A percentile compares a stretch with the other conserved stretches of the same genome.
phyloP scores from a whole-genome alignment of 768 basidiomycete genomes.

The Lactarius hengduanensis region DNA sequence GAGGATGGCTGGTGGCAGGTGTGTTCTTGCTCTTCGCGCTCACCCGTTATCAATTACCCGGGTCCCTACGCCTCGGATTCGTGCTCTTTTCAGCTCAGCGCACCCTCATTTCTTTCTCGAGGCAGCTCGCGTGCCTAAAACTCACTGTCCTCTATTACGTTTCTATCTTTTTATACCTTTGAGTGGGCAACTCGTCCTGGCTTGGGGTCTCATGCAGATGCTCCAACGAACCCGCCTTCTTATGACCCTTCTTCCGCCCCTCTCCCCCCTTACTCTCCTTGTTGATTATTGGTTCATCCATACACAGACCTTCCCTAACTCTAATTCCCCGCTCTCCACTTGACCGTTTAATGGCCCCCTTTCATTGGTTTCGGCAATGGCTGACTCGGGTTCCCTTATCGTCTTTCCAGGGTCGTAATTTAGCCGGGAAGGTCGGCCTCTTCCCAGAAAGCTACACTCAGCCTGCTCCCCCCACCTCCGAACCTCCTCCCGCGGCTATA shows the following conservation, averaged over 20 bases:
- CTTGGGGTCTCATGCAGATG: not conserved
- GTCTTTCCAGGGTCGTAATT: conserved; percentile 66
- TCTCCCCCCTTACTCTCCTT: not conserved
- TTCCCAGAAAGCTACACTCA: conserved; percentile 88
- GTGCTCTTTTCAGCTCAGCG: not conserved
- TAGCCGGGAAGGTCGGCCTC: conserved; percentile 77
- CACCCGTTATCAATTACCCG: not conserved
- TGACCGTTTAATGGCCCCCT: conserved; percentile 13
- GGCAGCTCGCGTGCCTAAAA: not conserved
- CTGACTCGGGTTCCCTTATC: conserved; percentile 15
- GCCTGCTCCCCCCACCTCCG: conserved; percentile 31
- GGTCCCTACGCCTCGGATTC: not conserved
- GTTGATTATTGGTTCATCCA: not conserved
- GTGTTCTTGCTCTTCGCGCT: conserved; percentile 29
- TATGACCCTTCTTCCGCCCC: not conserved
- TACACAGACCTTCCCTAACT: not conserved
- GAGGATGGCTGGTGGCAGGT: conserved; percentile 97
- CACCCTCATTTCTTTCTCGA: conserved; percentile 16
- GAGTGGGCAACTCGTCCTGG: not conserved
- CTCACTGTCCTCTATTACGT: not conserved
- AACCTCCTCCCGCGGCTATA: conserved; percentile 15
- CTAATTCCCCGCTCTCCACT: not conserved
- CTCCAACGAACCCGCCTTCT: not conserved
- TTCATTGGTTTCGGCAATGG: conserved; percentile 26
- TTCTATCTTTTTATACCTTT: not conserved